Evolutionary conservation across 306 rosid genomes (phyloP), one percentile per base, ranked within the genome.

Genomic region (Medicago arabica): DNA sequence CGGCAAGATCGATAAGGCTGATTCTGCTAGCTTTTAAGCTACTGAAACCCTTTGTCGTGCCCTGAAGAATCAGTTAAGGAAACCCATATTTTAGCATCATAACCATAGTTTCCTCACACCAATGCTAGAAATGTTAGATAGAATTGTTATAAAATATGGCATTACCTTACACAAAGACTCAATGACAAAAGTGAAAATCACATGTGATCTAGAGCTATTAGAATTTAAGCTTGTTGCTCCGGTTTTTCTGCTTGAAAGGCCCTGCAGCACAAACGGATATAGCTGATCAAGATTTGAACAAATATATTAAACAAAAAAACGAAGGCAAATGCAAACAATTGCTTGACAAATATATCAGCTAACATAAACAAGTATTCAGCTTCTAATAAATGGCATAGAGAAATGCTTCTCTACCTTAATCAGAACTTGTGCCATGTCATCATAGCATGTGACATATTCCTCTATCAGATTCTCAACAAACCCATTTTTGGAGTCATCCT

Each of bases 111-210:
- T 72, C 71, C 40, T 19, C 57, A 74, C 39, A 61, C 34, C 49
- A 63, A 31, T 62, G 9, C 50, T 55, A 51, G 53, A 51, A 69
- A 12, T 25, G 23, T 16, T 23, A 34, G 25, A 55, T 62, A 41
- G 51, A 78, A 70, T 19, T 46, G 50, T n/a, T 53, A 73, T 18
- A 23, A 69, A 67, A 72, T 75, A 57, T 59, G 61, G 68, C 53
- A 55, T 67, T 86, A 96, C 99, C 99, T 92, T 90, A 34, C 88
- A 84, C 87, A 93, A 89, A 28, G 98, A 92, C 85, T 96, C 99
- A 17, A 89, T 87, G 74, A 90, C 72, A 72, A 89, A 87, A 58
- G 92, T 96, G 79, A 91, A 92, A 75, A 96, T 81, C 69, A 90
- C 78, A 65, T 96, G 99, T 75, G 99, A 96, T 76, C 92, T 86